Base-by-base conservation (phyloP, 2,329 filamentous ascomycete genomes). In the Fusarium vanettenii region DNA sequence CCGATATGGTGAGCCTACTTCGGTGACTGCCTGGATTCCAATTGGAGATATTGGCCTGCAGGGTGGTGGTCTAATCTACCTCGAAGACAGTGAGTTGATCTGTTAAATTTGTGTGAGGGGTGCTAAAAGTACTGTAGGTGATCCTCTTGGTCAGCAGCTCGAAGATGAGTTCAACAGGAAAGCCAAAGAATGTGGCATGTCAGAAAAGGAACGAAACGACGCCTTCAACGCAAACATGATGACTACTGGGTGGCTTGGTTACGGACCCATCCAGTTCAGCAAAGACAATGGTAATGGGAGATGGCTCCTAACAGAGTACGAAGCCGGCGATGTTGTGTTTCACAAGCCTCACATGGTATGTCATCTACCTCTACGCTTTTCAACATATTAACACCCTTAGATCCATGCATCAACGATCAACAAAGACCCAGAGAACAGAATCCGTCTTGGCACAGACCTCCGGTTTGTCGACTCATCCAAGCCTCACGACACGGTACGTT, bases 151-250 rank as follows among this genome's bases (percentile, higher is more conserved):
- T 5, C 57, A 48, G n/a, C 18, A 35, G 4, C 11, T 74, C 2
- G 70, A 74, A 16, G 31, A 68, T 6, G 57, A 27, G 0, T 74
- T 74, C 20, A 50, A 72, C 29, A 50, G 76, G 78, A 3, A 85
- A 82, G 70, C 82, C 83, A 52, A 82, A 82, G 9, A 72, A 14
- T 45, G 52, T 1, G 88, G 88, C 0, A 70, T 92, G 66, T 85
- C 81, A 0, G 87, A 90, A 0, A 86, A 89, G 66, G 86, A 92
- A 76, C 83, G 84, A 2, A 84, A 81, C 48, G 81, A 81, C 33
- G 88, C 86, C 2, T 91, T 89, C 78, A 91, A 91, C 72, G 82
- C 84, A 22, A 90, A 91, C 71, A 91, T 91, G 89, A 88, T 90
- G 82, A 81, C 83, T 0, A 88, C 84, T 0, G 89, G 89, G 0